Evolutionary conservation across 495 filamentous ascomycete genomes (phyloP).

Genomic region (Penicillium samsonianum): DNA sequence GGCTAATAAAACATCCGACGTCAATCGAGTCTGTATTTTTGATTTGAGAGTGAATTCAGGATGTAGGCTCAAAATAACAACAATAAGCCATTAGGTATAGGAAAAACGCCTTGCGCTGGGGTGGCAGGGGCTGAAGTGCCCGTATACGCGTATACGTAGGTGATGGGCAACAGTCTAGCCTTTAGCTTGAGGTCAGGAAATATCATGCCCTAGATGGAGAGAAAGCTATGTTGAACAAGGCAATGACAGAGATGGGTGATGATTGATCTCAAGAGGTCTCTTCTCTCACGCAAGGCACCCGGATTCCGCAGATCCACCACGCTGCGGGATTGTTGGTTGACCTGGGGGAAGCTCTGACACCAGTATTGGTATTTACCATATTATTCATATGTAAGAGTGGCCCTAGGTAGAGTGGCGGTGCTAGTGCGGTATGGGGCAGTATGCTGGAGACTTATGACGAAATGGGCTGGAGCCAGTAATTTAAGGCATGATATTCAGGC

Average conservation of each 20-base stretch:
- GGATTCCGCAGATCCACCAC: constrained; percentile 7
- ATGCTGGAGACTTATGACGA: not conserved
- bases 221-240: not conserved
- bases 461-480: not conserved
- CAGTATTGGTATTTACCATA: constrained; percentile 5
- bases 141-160: not conserved
- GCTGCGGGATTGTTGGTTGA: not conserved
- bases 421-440: not conserved
- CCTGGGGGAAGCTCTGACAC: constrained; percentile 9
- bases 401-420: not conserved
- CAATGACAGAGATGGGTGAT: constrained; percentile 4
- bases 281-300: constrained; percentile 10
- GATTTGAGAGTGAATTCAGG: not conserved
- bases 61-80: not conserved
- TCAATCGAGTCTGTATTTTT: not conserved
- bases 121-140: constrained; percentile 10
- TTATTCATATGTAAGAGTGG: not conserved
- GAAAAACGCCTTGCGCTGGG: constrained; percentile 17
- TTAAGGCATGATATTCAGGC: not conserved
- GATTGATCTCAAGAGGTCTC: constrained; percentile 1
- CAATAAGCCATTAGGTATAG: constrained; percentile 9
- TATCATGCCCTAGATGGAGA: constrained; percentile 3
- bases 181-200: constrained; percentile 11
- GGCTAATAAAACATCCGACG: not conserved
- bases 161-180: not conserved